phyloP scores from a whole-genome alignment of 352 stramenopile species.

The Globisporangium lucens region DNA sequence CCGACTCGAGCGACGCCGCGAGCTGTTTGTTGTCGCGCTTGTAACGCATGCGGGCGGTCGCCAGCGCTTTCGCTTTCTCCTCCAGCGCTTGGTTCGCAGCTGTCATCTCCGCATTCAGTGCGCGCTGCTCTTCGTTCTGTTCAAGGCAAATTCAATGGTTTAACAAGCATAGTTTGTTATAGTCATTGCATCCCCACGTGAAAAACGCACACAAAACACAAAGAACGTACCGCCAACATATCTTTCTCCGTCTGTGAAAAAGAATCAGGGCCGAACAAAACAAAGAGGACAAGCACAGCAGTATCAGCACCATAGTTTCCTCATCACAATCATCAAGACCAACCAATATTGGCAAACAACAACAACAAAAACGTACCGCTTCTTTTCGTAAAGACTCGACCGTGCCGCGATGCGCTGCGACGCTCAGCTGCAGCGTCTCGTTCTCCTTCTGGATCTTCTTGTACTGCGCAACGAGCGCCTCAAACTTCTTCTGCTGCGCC shows the following conservation, averaged over 20 bases:
- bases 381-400: slow-evolving; percentile 82
- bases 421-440: slow-evolving; percentile 67
- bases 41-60: slow-evolving; percentile 86
- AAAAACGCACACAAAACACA: background rate
- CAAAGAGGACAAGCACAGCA: background rate
- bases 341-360: background rate
- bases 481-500: slow-evolving; percentile 77
- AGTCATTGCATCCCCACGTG: background rate
- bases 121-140: slow-evolving; percentile 86
- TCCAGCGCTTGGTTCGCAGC: slow-evolving; percentile 83
- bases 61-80: slow-evolving; percentile 84
- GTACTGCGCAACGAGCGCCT: slow-evolving; percentile 74
- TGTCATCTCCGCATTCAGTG: slow-evolving; percentile 78
- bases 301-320: background rate
- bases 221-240: slow-evolving; percentile 62
- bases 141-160: background rate
- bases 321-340: background rate
- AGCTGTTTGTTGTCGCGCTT: slow-evolving; percentile 88
- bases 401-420: slow-evolving; percentile 51
- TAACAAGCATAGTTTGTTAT: background rate
- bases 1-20: slow-evolving; percentile 65
- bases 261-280: background rate
- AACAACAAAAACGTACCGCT: slow-evolving; percentile 44
- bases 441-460: slow-evolving; percentile 83
- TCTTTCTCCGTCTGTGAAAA: slow-evolving; percentile 87